phyloP scores from a whole-genome alignment of 768 basidiomycete species.

The Kwoniella dejecticola region DNA sequence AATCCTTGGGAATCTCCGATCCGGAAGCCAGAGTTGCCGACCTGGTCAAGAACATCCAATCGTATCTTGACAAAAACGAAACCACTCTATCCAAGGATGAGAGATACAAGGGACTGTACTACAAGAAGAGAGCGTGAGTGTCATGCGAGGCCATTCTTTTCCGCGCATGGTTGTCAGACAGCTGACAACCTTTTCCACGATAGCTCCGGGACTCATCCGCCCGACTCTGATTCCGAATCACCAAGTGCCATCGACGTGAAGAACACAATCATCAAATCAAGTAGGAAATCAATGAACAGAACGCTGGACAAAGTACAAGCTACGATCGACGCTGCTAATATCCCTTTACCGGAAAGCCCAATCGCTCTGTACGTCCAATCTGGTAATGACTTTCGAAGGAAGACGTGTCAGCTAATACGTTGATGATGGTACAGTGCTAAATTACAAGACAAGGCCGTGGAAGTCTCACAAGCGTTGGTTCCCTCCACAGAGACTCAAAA shows the following conservation, averaged over 20 bases:
- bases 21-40: constrained; percentile 31
- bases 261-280: constrained; percentile 8
- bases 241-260: constrained; percentile 21
- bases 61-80: constrained; percentile 41
- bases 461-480: constrained; percentile 23
- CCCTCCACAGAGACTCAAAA: constrained; percentile 13
- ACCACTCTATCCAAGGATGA: constrained; percentile 20
- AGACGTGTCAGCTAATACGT: neutral
- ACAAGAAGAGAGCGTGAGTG: constrained; percentile 21
- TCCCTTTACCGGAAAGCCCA: constrained; percentile 43
- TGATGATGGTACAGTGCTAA: constrained; percentile 9
- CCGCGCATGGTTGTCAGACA: neutral
- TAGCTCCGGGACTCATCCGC: constrained; percentile 21
- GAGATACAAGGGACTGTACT: constrained; percentile 48
- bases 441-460: constrained; percentile 23
- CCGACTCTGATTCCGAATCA: constrained; percentile 26
- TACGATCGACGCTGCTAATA: constrained; percentile 39
- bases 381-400: neutral
- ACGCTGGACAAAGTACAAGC: constrained; percentile 35
- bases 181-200: neutral
- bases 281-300: constrained; percentile 42
- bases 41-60: constrained; percentile 39
- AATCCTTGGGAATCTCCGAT: constrained; percentile 33
- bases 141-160: neutral
- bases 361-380: constrained; percentile 27